Base-by-base conservation (phyloP, 2,329 filamentous ascomycete genomes). In the Peltaster fructicola region DNA sequence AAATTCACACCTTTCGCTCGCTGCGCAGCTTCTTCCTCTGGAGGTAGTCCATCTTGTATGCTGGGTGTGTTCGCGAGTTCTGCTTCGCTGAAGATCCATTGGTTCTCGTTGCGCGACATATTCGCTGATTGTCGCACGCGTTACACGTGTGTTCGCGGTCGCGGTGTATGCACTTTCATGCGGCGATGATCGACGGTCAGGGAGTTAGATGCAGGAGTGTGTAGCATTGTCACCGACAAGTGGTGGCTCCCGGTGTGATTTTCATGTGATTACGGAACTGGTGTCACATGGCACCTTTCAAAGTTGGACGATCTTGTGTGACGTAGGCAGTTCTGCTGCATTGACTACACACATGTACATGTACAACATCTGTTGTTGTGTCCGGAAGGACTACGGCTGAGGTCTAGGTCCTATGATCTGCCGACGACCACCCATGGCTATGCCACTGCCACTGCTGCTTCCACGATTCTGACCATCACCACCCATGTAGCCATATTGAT, bases 1-100 rank as follows among this genome's bases (percentile, higher is more conserved):
- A 98, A 98, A 50, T 92, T 91, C 45, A 93, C 75, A 22, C 88
- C 85, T 50, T 95, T 95, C 32, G 78, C 75, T 28, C 88, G 70
- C 30, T 78, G 64, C 36, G 76, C 64, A 33, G 80, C 65, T 55
- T 95, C 88, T 45, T 88, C 73, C 15, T 72, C 67, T 3, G 72
- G 63, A 6, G 69, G 51, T 47, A 95, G 68, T 12, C 85, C 85
- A 38, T 92, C 79, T 8, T 82, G 53, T 30, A 90, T 73, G 25
- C 80, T 88, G 1, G 88, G 88, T 5, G 81, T 77, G 44, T 75
- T 78, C 26, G 68, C 56, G 14, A 91, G 65, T 53, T 98, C 88
- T 23, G 80, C 73, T 22, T 77, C 64, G 8, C 74, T 79, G 48
- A 93, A 95, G 27, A 80, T 65, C 88, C 88, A 98, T 61, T 95